Base-by-base conservation (phyloP, 1,284 basidiomycete species). In the Sporisorium graminicola region DNA sequence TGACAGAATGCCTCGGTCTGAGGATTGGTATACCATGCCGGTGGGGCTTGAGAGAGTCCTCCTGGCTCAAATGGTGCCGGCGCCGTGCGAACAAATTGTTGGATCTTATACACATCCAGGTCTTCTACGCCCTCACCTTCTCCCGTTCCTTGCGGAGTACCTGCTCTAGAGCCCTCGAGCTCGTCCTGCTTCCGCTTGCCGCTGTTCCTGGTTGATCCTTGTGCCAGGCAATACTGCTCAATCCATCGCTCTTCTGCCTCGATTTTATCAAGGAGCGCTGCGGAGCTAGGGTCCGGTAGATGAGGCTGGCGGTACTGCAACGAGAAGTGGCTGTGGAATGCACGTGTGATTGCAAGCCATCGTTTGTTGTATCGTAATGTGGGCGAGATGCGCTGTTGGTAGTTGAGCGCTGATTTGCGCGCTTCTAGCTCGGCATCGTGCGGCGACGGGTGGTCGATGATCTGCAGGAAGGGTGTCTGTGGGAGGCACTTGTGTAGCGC, bases 271-370 rank as follows among this genome's bases (percentile, higher is more conserved):
- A 26, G 53, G 0, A 84, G 7, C 2, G 69, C 87, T 0, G 92
- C 88, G 3, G 89, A 87, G 1, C 86, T 84, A 50, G 90, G 89
- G 0, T 93, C 92, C 65, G 94, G 91, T 0, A 87, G 74, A 2
- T 87, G 84, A 59, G 91, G 90, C 9, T 86, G 85, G 5, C 86
- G 87, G 5, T 86, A 83, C 0, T 88, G 87, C 2, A 87, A 82
- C 1, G 92, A 91, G 69, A 98, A 89, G 86, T 90, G 92, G 0
- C 91, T 90, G 77, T 96, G 91, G 77, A 95, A 91, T 0, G 93
- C 94, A 6, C 93, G 91, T 0, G 91, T 91, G 83, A 98, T 94
- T 0, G 95, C 95, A 24, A 99, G 90, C 97, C 96, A 99, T 90
- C 3, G 91, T 13, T 54, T 91, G 83, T 97, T 94, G 86, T 90